Evolutionary conservation across 164 flowering plant species (phyloP).

Genomic region (Vitis riparia): DNA sequence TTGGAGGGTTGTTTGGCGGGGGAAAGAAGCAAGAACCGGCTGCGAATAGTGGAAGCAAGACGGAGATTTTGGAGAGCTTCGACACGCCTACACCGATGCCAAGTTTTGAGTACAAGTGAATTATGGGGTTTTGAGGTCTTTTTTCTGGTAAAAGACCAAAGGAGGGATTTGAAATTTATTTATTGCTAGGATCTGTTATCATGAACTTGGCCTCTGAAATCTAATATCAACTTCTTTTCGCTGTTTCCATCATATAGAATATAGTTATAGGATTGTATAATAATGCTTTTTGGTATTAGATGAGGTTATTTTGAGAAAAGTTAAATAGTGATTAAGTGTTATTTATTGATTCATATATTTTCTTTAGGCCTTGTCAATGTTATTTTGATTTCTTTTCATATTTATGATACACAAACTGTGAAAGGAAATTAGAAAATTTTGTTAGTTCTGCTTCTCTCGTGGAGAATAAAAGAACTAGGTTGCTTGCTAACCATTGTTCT

Average conservation of each 20-base stretch:
- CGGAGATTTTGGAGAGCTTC: slow-evolving; percentile 70
- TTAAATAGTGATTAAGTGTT: not conserved
- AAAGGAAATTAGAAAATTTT: no score
- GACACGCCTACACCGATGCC: slow-evolving; percentile 65
- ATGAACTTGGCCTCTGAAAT: not conserved
- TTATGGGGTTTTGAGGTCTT: not conserved
- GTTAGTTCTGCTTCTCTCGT: no score
- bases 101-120: slow-evolving; percentile 56
- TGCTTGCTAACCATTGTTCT: no score
- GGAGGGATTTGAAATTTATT: not conserved
- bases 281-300: not conserved
- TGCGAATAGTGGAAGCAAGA: slow-evolving; percentile 26
- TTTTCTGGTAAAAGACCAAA: not conserved
- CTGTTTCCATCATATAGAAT: not conserved
- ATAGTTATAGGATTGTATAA: not conserved
- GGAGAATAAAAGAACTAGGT: no score
- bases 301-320: not conserved
- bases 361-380: no score
- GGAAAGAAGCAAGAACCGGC: slow-evolving; percentile 41
- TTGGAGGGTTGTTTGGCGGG: slow-evolving; percentile 68
- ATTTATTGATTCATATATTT: not conserved
- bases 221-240: not conserved
- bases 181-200: not conserved
- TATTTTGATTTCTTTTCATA: no score
- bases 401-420: no score